Conservation (phyloP, 306 rosid species). For the Begonia loranthoides region DNA sequence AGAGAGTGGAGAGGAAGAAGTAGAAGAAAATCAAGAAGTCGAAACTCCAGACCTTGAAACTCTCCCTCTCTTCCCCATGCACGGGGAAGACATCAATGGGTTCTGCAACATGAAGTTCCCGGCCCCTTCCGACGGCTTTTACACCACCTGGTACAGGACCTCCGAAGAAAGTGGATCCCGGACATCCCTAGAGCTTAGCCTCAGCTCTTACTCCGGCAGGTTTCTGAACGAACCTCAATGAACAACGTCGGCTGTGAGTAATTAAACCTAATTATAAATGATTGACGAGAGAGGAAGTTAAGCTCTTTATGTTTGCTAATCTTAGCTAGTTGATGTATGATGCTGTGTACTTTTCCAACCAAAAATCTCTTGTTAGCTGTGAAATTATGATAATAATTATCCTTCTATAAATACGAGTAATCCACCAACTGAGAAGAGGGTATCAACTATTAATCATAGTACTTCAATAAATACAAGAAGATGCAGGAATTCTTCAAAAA, state of each 20-base stretch:
- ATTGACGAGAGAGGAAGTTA: too few relatives aligned
- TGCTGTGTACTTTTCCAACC: too few relatives aligned
- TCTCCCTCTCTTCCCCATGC: constrained; percentile 91
- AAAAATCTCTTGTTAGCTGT: too few relatives aligned
- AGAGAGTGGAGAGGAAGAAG: constrained; percentile 15
- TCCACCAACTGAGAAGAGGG: too few relatives aligned
- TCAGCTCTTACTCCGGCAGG: constrained; percentile 52
- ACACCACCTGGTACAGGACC: constrained; percentile 31
- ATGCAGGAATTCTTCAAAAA: too few relatives aligned
- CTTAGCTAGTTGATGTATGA: too few relatives aligned
- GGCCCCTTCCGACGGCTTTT: constrained; percentile 34
- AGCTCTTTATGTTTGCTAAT: too few relatives aligned
- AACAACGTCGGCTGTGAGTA: not conserved
- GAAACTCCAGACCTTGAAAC: constrained; percentile 54
- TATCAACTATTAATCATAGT: too few relatives aligned
- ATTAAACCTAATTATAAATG: too few relatives aligned
- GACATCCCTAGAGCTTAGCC: constrained; percentile 78
- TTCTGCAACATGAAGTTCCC: constrained; percentile 36
- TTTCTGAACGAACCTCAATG: constrained; percentile 34
- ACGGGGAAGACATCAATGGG: constrained; percentile 54
- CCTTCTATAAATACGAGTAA: too few relatives aligned
- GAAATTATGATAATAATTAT: too few relatives aligned
- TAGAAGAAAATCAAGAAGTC: constrained; percentile 9
- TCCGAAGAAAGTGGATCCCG: constrained; percentile 28
- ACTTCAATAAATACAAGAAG: constrained; percentile 1